Evolutionary conservation across 2,329 filamentous ascomycete species (phyloP).

Genomic region (Bipolaris gigantea): DNA sequence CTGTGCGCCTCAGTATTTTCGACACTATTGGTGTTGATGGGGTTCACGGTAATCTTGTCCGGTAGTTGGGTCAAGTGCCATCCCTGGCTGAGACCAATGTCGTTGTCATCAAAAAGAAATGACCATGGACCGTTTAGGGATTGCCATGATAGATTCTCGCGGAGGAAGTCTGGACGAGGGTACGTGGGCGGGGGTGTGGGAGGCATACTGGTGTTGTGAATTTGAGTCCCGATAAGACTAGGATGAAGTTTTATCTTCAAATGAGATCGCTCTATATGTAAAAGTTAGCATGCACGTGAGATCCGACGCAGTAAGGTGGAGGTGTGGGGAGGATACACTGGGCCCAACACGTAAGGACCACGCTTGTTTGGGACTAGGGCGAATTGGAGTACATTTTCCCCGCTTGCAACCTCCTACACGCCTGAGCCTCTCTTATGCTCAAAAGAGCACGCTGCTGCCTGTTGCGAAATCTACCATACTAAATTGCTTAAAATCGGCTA

Average conservation of each 20-base stretch:
- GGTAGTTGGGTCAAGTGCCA: conserved; percentile 61
- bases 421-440: background rate
- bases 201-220: background rate
- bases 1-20: conserved; percentile 36
- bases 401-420: background rate
- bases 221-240: background rate
- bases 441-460: background rate
- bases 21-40: conserved; percentile 21
- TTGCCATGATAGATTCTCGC: conserved; percentile 58
- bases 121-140: conserved; percentile 66
- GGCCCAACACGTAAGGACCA: conserved; percentile 1
- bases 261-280: conserved; percentile 4
- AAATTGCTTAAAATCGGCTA: background rate
- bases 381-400: background rate
- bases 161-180: conserved; percentile 67
- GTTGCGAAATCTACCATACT: too few relatives aligned
- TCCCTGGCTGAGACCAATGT: conserved; percentile 55
- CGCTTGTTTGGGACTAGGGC: conserved; percentile 2
- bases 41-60: conserved; percentile 37
- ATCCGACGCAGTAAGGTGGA: conserved; percentile 8
- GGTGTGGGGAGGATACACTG: conserved; percentile 14
- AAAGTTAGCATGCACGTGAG: conserved; percentile 14
- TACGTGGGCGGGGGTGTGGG: conserved; percentile 45
- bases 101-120: conserved; percentile 67
- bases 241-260: background rate